A percentile compares a stretch with the other conserved stretches of the same genome.
Evolutionary conservation across 768 basidiomycete species (phyloP).

Genomic region (Lepiota venenata): DNA sequence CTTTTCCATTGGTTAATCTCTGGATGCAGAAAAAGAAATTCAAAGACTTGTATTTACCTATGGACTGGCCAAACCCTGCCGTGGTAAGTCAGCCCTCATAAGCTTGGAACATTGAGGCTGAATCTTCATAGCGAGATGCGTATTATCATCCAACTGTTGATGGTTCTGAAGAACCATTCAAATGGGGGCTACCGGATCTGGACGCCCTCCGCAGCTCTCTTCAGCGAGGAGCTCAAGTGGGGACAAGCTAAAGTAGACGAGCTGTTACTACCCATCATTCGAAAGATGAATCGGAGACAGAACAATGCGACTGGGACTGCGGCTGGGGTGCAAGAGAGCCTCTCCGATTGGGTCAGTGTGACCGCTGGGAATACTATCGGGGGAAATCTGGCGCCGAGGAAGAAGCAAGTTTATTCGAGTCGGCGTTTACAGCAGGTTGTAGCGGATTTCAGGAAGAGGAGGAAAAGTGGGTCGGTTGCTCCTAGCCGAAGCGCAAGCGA

Average conservation of each 20-base stretch:
- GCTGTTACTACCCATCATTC: conserved; percentile 87
- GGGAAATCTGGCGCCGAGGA: conserved; percentile 71
- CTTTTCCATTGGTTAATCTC: background rate
- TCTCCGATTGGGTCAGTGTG: conserved; percentile 74
- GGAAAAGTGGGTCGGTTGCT: conserved; percentile 25
- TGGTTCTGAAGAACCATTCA: conserved; percentile 88
- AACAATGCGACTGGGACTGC: conserved; percentile 46
- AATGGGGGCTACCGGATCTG: conserved; percentile 96
- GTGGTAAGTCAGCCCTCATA: conserved; percentile 56
- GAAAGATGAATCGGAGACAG: conserved; percentile 73
- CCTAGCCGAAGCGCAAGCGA: conserved; percentile 18
- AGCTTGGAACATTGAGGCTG: background rate
- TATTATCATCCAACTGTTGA: conserved; percentile 93
- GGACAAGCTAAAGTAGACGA: conserved; percentile 81
- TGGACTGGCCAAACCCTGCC: conserved; percentile 89
- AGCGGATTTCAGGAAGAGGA: conserved; percentile 71
- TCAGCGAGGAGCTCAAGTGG: conserved; percentile 83
- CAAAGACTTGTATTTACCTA: conserved; percentile 73
- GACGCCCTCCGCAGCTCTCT: conserved; percentile 85
- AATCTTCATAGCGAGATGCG: conserved; percentile 67
- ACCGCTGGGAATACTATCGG: conserved; percentile 42
- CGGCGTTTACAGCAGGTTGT: conserved; percentile 87
- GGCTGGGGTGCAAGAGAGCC: conserved; percentile 71
- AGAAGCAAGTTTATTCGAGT: conserved; percentile 78
- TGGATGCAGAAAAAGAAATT: conserved; percentile 79